phyloP scores from a whole-genome alignment of 164 flowering plant genomes.

The Piper betle region DNA sequence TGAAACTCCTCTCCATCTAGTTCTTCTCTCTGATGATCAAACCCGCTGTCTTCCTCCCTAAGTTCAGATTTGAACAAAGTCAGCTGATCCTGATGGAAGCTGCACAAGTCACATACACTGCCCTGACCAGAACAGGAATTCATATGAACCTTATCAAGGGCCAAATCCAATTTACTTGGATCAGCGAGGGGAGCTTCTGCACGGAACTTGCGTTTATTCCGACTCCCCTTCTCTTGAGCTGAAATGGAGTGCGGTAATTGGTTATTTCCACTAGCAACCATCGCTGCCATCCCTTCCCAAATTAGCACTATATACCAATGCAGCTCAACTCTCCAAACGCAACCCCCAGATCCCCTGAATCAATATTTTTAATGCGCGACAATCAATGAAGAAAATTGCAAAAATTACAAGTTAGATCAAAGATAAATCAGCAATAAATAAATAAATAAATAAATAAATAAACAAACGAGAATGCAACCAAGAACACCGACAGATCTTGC shows the following conservation, averaged over 20 bases:
- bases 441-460: no score
- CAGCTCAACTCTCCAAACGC: conserved; percentile 5
- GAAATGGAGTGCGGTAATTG: conserved; percentile 31
- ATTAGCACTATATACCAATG: background rate
- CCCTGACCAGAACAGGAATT: conserved; percentile 26
- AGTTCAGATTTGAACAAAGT: conserved; percentile 47
- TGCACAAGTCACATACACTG: conserved; percentile 42
- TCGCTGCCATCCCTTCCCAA: conserved; percentile 42
- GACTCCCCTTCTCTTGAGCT: conserved; percentile 66
- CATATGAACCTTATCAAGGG: conserved; percentile 43
- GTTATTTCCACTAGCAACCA: conserved; percentile 44
- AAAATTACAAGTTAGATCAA: no score
- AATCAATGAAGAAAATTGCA: no score
- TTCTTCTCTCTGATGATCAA: conserved; percentile 28
- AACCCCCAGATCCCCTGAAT: conserved; percentile 1
- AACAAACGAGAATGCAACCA: no score
- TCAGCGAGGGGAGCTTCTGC: conserved; percentile 71
- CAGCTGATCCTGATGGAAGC: conserved; percentile 29
- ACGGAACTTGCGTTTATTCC: conserved; percentile 84
- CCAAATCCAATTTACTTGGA: conserved; percentile 41
- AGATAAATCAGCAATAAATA: no score
- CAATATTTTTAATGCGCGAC: background rate
- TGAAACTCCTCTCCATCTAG: conserved; percentile 36
- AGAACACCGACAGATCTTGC: no score
- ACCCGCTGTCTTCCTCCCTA: conserved; percentile 29